phyloP scores from a whole-genome alignment of 2,329 filamentous ascomycete genomes.

The Lachnellula suecica region DNA sequence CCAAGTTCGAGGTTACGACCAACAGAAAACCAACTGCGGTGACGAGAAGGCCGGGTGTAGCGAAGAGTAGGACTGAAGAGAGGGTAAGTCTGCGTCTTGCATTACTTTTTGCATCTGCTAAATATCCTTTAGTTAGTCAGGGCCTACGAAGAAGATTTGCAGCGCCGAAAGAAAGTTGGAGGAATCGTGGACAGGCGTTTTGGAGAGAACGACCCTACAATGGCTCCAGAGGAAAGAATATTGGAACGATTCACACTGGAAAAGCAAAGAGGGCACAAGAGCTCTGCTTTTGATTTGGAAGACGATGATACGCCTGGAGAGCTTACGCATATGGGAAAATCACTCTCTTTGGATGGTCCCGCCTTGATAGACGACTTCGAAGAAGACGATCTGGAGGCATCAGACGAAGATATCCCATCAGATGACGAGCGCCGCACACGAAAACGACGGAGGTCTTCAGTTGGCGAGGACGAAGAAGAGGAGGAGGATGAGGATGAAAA shows the following conservation, averaged over 20 bases:
- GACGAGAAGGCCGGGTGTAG: constrained; percentile 75
- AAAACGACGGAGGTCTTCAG: constrained; percentile 56
- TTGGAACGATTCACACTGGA: constrained; percentile 87
- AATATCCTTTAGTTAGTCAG: constrained; percentile 18
- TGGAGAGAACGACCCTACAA: constrained; percentile 89
- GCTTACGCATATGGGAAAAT: constrained; percentile 82
- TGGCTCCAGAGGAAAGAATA: constrained; percentile 92
- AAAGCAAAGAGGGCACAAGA: constrained; percentile 77
- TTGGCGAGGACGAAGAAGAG: constrained; percentile 48
- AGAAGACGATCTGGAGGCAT: constrained; percentile 66
- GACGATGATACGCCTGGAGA: constrained; percentile 68
- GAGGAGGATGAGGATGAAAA: constrained; percentile 52
- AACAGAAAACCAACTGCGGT: constrained; percentile 58
- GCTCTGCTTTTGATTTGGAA: constrained; percentile 85
- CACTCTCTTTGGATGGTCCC: constrained; percentile 62
- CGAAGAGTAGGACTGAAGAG: constrained; percentile 85
- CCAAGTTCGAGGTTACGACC: constrained; percentile 83
- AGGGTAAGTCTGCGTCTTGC: constrained; percentile 51
- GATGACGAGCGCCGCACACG: constrained; percentile 53
- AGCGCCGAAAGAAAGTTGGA: constrained; percentile 84
- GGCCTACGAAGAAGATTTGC: constrained; percentile 60
- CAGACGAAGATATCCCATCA: constrained; percentile 54
- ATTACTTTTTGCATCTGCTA: constrained; percentile 5
- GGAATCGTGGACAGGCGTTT: constrained; percentile 92
- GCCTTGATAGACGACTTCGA: constrained; percentile 71